These are phyloP conservation scores for Huiozyma naganishii DNA, from an alignment of 805 yeast species.

Conservation along the genomic window DNA sequence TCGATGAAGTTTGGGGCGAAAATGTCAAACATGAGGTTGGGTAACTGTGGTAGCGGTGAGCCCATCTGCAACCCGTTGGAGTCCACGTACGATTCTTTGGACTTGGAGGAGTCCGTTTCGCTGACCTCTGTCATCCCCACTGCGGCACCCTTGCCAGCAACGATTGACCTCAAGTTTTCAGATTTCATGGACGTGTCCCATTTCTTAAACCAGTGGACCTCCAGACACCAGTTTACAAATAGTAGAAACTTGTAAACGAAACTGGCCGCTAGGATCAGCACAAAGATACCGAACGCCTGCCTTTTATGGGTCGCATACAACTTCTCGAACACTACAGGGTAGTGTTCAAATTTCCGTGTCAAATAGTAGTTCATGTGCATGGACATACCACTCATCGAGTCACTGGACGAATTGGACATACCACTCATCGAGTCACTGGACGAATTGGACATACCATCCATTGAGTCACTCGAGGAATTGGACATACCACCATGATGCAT, in stretches of 20 bases:
- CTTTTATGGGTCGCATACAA: constrained; percentile 45
- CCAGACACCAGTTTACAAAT: constrained; percentile 52
- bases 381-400: constrained; percentile 6
- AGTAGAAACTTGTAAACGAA: constrained; percentile 50
- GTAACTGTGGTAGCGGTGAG: constrained; percentile 21
- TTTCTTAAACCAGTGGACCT: constrained; percentile 52
- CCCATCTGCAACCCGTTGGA: constrained; percentile 28
- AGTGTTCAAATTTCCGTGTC: constrained; percentile 37
- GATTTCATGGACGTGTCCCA: constrained; percentile 17
- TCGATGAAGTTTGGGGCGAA: constrained; percentile 22
- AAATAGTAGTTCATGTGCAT: constrained; percentile 50
- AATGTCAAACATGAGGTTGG: constrained; percentile 20
- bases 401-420: constrained; percentile 9
- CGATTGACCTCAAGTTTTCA: background rate
- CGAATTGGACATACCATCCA: constrained; percentile 1
- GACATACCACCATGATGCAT: background rate
- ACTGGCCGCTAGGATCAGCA: constrained; percentile 46
- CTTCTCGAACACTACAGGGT: constrained; percentile 53
- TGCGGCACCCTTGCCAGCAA: background rate
- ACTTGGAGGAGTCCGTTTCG: constrained; percentile 2
- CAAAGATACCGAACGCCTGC: constrained; percentile 65
- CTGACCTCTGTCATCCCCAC: background rate
- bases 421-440: background rate
- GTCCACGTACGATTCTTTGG: constrained; percentile 14
- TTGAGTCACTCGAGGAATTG: background rate